These are phyloP conservation scores for Westerdykella aurantiaca DNA, from an alignment of 2,329 filamentous ascomycete species.

Conservation along the genomic window DNA sequence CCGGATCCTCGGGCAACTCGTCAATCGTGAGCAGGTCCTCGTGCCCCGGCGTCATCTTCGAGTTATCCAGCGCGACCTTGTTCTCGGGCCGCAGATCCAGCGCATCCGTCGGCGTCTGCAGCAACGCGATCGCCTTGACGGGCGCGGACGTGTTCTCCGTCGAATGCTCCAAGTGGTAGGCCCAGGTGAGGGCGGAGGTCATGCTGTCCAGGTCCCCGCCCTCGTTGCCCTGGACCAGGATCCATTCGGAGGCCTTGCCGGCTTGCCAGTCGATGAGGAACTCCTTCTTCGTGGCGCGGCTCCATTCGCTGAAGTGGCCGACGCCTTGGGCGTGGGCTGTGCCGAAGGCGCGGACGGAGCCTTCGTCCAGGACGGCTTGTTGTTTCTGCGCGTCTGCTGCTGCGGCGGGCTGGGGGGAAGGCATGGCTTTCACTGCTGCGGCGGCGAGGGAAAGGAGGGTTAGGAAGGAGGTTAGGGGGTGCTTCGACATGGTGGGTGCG, in stretches of 20 bases:
- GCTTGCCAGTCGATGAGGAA: constrained; percentile 47
- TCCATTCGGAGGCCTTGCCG: constrained; percentile 41
- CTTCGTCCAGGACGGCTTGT: neutral
- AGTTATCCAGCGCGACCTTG: constrained; percentile 41
- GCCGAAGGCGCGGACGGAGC: neutral
- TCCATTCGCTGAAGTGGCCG: constrained; percentile 48
- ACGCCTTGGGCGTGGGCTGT: constrained; percentile 27
- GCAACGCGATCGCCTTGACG: constrained; percentile 43
- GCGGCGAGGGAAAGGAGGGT: too few relatives aligned
- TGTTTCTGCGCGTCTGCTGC: neutral
- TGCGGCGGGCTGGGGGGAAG: too few relatives aligned
- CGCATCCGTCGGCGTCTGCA: constrained; percentile 44
- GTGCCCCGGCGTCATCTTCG: constrained; percentile 44
- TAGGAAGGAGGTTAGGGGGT: too few relatives aligned
- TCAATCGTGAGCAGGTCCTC: constrained; percentile 45
- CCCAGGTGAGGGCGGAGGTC: constrained; percentile 44
- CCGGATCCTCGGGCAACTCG: constrained; percentile 44
- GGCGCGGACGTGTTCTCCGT: constrained; percentile 40
- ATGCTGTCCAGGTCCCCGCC: constrained; percentile 43
- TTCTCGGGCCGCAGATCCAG: constrained; percentile 47
- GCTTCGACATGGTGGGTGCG: too few relatives aligned
- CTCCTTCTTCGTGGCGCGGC: constrained; percentile 42
- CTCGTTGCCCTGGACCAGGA: constrained; percentile 44
- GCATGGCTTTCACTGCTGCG: too few relatives aligned
- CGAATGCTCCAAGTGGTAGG: constrained; percentile 44